Base-by-base conservation (phyloP, 306 rosid genomes). In the Sindora glabra region DNA sequence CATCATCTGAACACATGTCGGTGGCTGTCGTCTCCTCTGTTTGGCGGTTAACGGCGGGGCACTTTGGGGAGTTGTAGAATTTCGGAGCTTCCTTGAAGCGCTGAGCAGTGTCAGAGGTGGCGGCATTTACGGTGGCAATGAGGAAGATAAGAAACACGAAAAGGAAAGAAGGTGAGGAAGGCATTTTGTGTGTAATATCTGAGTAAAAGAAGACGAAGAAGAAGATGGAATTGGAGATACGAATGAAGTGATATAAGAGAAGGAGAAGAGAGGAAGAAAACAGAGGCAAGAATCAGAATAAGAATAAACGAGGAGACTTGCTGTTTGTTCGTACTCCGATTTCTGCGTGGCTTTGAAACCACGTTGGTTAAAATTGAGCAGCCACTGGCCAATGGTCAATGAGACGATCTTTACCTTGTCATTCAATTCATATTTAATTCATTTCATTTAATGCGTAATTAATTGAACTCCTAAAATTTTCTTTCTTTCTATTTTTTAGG, bases 1-100 rank as follows among this genome's bases (percentile, higher is more conserved):
- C 78, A 5, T 59, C 32, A 9, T 42, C 24, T 47, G 82, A 62
- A 69, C 82, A 81, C 26, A 65, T 23, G 47, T 16, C 29, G 10
- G 27, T 12, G 11, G 40, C 10, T 22, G 8, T 24, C 15, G 0
- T 16, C 19, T 32, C 5, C 2, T 34, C 9, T 12, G 0, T 14
- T 18, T 5, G 48, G 42, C 3, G 16, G 2, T 0, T 16, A n/a
- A 79, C 52, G 46, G 74, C 10, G 22, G 70, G 64, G 74, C 97
- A 90, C 24, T 34, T 56, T 4, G 78, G 87, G 6, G 89, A 85
- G 84, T 90, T 90, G 73, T 82, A 90, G 77, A 79, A 90, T 44
- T 88, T 71, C 6, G 97, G 97, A 3, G 97, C 97, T 75, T 90
- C 95, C 26, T 73, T 81, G 81, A 87, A 90, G 42, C 52, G 36